These are phyloP conservation scores for Rhizophora mangle DNA, from an alignment of 345 rosid genomes.

Conservation along the genomic window DNA sequence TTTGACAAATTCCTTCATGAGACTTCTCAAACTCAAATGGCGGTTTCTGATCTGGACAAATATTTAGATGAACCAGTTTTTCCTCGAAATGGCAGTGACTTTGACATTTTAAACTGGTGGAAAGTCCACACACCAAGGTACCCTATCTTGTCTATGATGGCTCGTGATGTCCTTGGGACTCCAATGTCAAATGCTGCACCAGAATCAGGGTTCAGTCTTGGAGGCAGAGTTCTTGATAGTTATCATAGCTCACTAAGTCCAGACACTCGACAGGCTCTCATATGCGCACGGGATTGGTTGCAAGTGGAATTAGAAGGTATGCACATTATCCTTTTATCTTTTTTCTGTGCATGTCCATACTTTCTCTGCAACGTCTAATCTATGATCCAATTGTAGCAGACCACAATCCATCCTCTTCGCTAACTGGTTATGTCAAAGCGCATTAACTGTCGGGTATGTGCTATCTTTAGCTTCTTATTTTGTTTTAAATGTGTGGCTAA, in stretches of 20 bases:
- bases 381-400: conserved; percentile 33
- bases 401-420: conserved; percentile 35
- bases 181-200: conserved; percentile 67
- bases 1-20: conserved; percentile 88
- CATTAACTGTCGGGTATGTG: conserved; percentile 29
- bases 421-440: conserved; percentile 31
- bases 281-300: conserved; percentile 85
- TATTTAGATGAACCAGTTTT: conserved; percentile 86
- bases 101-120: conserved; percentile 91
- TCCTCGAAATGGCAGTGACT: conserved; percentile 68
- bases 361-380: neutral
- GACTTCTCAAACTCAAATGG: conserved; percentile 67
- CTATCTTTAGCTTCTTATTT: neutral
- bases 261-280: conserved; percentile 71
- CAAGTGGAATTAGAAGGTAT: conserved; percentile 55
- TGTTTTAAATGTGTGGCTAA: neutral
- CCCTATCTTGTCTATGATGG: conserved; percentile 91
- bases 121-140: conserved; percentile 94
- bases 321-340: conserved; percentile 10
- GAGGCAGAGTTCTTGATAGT: conserved; percentile 58
- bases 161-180: conserved; percentile 82
- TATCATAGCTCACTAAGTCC: conserved; percentile 55
- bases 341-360: neutral
- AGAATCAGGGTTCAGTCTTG: conserved; percentile 48
- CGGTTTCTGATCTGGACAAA: conserved; percentile 71